Evolutionary conservation across 2,329 filamentous ascomycete genomes (phyloP).

Genomic region (Pseudogymnoascus sp.): DNA sequence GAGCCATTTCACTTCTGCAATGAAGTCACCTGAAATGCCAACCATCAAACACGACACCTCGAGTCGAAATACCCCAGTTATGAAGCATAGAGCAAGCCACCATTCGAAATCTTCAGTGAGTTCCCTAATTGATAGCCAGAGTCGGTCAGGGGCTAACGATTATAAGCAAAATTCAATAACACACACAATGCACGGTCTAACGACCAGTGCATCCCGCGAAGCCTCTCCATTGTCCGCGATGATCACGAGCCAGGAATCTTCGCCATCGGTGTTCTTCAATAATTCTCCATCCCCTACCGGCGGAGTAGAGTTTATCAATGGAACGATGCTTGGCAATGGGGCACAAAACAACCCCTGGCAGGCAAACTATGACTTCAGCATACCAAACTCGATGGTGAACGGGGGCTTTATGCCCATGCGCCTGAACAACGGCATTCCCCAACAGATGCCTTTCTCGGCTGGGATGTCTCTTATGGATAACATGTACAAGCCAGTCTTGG

Average conservation of each 20-base stretch:
- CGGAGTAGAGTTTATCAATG: slow-evolving; percentile 32
- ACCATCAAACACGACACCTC: slow-evolving; percentile 30
- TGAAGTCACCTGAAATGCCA: slow-evolving; percentile 36
- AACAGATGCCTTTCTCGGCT: slow-evolving; percentile 19
- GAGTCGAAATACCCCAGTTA: slow-evolving; percentile 18
- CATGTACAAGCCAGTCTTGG: slow-evolving; percentile 36
- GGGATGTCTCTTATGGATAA: slow-evolving; percentile 19
- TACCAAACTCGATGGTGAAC: slow-evolving; percentile 13
- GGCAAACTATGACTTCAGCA: slow-evolving; percentile 17
- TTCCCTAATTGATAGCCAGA: slow-evolving; percentile 7
- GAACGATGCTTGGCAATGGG: slow-evolving; percentile 21
- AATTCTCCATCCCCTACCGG: slow-evolving; percentile 39
- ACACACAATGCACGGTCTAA: slow-evolving; percentile 42
- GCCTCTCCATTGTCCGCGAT: slow-evolving; percentile 46
- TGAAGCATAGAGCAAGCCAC: slow-evolving; percentile 25
- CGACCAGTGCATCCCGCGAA: slow-evolving; percentile 40
- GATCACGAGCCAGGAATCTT: slow-evolving; percentile 43
- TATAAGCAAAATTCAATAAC: slow-evolving; percentile 42
- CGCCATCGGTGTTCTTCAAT: slow-evolving; percentile 39
- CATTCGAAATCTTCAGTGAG: slow-evolving; percentile 38
- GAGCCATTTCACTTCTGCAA: slow-evolving; percentile 28
- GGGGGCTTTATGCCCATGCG: slow-evolving; percentile 18
- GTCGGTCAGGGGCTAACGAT: slow-evolving; percentile 23
- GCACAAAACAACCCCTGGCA: slow-evolving; percentile 29
- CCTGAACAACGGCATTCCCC: slow-evolving; percentile 19